A percentile compares a stretch with the other conserved stretches of the same genome.
phyloP scores from a whole-genome alignment of 106 monocot genomes.

The Dioscorea zingiberensis region DNA sequence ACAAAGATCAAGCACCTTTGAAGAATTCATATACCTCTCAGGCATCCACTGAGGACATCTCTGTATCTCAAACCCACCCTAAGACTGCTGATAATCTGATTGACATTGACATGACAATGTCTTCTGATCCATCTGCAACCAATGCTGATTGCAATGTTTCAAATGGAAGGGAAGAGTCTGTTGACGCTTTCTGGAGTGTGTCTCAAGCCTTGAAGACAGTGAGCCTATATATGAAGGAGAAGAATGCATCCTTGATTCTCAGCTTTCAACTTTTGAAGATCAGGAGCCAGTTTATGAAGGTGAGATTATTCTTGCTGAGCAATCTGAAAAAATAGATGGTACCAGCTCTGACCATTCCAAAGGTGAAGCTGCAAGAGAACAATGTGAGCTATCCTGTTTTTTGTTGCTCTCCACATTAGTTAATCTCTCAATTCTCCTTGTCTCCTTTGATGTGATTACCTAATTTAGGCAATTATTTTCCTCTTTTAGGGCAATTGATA shows the following conservation, averaged over 20 bases:
- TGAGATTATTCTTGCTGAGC: constrained; percentile 73
- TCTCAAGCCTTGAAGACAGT: constrained; percentile 29
- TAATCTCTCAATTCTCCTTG: neutral
- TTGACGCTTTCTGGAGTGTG: constrained; percentile 30
- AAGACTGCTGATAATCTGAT: constrained; percentile 7
- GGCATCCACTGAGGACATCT: constrained; percentile 4
- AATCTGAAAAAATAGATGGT: constrained; percentile 33
- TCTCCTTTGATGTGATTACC: neutral
- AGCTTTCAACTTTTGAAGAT: constrained; percentile 34
- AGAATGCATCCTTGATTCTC: constrained; percentile 65
- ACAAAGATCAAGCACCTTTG: constrained; percentile 10
- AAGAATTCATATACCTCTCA: constrained; percentile 14
- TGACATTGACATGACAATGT: constrained; percentile 10
- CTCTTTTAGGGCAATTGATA: constrained; percentile 59
- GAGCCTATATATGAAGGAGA: constrained; percentile 98
- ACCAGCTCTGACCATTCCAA: constrained; percentile 7
- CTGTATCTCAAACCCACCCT: constrained; percentile 16
- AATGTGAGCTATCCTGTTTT: constrained; percentile 26
- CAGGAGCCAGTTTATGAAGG: constrained; percentile 92
- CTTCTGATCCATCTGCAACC: constrained; percentile 16
- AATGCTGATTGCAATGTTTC: constrained; percentile 7
- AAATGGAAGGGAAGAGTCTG: constrained; percentile 20
- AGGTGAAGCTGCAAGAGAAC: constrained; percentile 22
- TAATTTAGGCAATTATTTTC: constrained; percentile 5
- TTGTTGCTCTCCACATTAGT: neutral